Percentiles rank a stretch among this genome's conserved stretches.
These are phyloP conservation scores for Hordeum marinum DNA, from an alignment of 176 grass and related monocot genomes.

Conservation along the genomic window DNA sequence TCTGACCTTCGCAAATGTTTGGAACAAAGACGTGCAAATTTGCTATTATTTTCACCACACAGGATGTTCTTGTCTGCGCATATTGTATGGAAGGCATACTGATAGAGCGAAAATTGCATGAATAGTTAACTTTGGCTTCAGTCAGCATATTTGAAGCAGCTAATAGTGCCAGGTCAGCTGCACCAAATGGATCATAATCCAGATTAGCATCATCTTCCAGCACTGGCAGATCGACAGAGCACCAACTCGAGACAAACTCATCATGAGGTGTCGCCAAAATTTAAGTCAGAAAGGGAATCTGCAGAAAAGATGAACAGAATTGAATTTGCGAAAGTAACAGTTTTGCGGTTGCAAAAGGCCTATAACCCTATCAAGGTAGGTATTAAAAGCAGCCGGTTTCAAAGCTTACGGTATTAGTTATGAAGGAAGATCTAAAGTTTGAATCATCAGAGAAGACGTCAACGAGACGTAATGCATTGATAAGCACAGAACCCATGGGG, in stretches of 20 bases:
- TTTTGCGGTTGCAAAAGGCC: conserved; percentile 5
- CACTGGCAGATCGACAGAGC: conserved; percentile 65
- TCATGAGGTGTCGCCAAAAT: conserved; percentile 77
- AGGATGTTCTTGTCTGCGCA: conserved; percentile 91
- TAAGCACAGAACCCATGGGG: conserved; percentile 82
- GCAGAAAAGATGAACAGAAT: conserved; percentile 33
- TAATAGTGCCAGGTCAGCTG: conserved; percentile 61
- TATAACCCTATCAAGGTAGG: neutral
- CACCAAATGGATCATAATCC: conserved; percentile 82
- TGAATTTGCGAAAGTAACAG: neutral
- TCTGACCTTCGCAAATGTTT: conserved; percentile 91
- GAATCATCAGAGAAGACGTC: conserved; percentile 99
- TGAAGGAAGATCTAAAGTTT: conserved; percentile 89
- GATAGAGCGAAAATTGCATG: conserved; percentile 48
- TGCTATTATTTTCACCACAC: conserved; percentile 93
- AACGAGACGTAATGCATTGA: conserved; percentile 76
- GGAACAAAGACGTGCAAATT: conserved; percentile 94
- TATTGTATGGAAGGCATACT: conserved; percentile 60
- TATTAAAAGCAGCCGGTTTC: neutral
- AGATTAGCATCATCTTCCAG: conserved; percentile 86
- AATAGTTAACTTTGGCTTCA: conserved; percentile 56
- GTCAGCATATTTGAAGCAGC: conserved; percentile 38
- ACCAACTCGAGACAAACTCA: conserved; percentile 79
- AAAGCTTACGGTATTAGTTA: conserved; percentile 72
- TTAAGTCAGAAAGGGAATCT: conserved; percentile 92